Percentiles rank a stretch among this genome's conserved stretches.
phyloP scores from a whole-genome alignment of 2,329 filamentous ascomycete genomes.

The Aspergillus pseudonomiae region DNA sequence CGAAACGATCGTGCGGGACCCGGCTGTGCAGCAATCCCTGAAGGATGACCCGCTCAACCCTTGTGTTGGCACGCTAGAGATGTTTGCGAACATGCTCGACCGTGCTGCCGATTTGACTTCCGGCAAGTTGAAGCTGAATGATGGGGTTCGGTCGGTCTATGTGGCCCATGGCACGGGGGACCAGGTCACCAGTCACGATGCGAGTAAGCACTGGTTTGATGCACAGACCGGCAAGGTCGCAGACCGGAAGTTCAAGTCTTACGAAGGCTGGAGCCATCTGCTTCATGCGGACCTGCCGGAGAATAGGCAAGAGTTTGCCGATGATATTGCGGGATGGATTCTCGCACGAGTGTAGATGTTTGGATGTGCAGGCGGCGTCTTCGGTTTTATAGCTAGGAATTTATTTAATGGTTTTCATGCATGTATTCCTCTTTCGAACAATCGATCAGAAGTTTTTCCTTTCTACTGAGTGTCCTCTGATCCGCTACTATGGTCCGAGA shows the following conservation, averaged over 20 bases:
- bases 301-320: neutral
- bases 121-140: neutral
- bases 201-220: constrained; percentile 13
- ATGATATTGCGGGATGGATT: neutral
- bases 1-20: constrained; percentile 13
- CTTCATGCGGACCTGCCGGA: constrained; percentile 11
- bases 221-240: constrained; percentile 6
- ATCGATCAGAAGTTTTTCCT: neutral
- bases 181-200: constrained; percentile 11
- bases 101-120: neutral
- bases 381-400: neutral
- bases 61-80: neutral
- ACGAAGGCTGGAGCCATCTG: constrained; percentile 13
- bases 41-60: constrained; percentile 3
- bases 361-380: neutral
- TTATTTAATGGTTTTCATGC: neutral
- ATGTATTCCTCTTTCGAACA: neutral
- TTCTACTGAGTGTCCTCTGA: rapidly evolving
- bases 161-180: constrained; percentile 12
- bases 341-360: neutral
- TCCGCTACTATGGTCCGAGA: rapidly evolving
- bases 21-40: constrained; percentile 4
- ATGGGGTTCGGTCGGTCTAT: constrained; percentile 11
- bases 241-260: constrained; percentile 8
- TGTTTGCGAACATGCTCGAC: neutral